Evolutionary conservation across 176 grass and related monocot species (phyloP).

Genomic region (Rhynchospora pubera): DNA sequence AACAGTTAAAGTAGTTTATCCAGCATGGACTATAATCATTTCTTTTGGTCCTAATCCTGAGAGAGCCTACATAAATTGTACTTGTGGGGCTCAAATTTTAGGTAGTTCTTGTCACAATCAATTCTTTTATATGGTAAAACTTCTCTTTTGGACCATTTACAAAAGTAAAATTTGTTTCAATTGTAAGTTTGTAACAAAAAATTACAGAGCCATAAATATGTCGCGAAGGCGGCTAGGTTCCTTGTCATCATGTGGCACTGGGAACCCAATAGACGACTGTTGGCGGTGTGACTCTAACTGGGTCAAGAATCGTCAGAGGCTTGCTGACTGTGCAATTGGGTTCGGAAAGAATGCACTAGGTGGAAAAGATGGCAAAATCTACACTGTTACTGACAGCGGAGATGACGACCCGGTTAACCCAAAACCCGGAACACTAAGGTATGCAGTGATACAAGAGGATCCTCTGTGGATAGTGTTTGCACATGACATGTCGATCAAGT

Average conservation of each 20-base stretch:
- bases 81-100: constrained; percentile 6
- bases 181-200: background rate
- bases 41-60: background rate
- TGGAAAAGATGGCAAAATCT: background rate
- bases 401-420: constrained; percentile 9
- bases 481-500: constrained; percentile 13
- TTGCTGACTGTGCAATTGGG: constrained; percentile 18
- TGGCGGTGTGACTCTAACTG: constrained; percentile 17
- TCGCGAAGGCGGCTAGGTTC: constrained; percentile 9
- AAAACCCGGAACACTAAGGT: constrained; percentile 16
- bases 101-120: background rate
- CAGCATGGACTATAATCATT: background rate
- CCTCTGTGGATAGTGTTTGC: constrained; percentile 27
- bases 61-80: background rate
- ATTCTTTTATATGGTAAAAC: background rate
- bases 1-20: background rate
- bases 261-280: constrained; percentile 21
- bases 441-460: constrained; percentile 25
- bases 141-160: background rate
- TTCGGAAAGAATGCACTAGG: constrained; percentile 25
- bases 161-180: background rate
- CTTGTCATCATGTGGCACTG: constrained; percentile 11
- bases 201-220: constrained; percentile 4
- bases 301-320: constrained; percentile 11
- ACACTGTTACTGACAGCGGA: constrained; percentile 12